These are phyloP conservation scores for Neohortaea acidophila DNA, from an alignment of 495 filamentous ascomycete genomes.

Conservation along the genomic window DNA sequence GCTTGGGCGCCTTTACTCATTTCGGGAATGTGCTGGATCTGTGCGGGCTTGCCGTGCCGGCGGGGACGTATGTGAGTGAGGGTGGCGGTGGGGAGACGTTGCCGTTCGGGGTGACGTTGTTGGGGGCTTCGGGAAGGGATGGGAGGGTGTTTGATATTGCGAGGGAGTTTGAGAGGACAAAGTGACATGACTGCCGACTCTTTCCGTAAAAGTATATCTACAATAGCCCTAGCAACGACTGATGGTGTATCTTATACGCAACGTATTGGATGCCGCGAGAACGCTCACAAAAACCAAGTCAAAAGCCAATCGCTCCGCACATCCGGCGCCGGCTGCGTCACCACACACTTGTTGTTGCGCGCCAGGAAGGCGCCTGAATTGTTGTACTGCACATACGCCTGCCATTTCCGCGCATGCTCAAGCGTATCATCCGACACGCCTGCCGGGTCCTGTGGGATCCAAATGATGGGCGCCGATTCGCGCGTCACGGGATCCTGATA, in stretches of 20 bases:
- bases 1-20: conserved; percentile 47
- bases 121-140: conserved; percentile 41
- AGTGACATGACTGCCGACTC: too few species aligned
- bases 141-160: conserved; percentile 42
- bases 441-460: conserved; percentile 7
- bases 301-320: conserved; percentile 8
- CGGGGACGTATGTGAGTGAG: too few species aligned
- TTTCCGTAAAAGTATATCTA: too few species aligned
- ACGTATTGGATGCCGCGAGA: background rate
- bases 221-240: too few species aligned
- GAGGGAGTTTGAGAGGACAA: conserved; percentile 34
- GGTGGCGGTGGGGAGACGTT: conserved; percentile 34
- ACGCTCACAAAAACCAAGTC: conserved; percentile 5
- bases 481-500: conserved; percentile 9
- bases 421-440: conserved; percentile 3
- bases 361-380: conserved; percentile 6
- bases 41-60: conserved; percentile 44
- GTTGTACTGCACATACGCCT: conserved; percentile 1
- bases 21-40: conserved; percentile 51
- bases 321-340: conserved; percentile 8
- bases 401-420: conserved; percentile 2
- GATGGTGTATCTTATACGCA: too few species aligned
- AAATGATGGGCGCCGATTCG: conserved; percentile 5
- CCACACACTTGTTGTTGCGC: conserved; percentile 4
- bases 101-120: conserved; percentile 50